Conservation (phyloP, 2,329 filamentous ascomycete genomes). For the Byssoonygena ceratinophila region DNA sequence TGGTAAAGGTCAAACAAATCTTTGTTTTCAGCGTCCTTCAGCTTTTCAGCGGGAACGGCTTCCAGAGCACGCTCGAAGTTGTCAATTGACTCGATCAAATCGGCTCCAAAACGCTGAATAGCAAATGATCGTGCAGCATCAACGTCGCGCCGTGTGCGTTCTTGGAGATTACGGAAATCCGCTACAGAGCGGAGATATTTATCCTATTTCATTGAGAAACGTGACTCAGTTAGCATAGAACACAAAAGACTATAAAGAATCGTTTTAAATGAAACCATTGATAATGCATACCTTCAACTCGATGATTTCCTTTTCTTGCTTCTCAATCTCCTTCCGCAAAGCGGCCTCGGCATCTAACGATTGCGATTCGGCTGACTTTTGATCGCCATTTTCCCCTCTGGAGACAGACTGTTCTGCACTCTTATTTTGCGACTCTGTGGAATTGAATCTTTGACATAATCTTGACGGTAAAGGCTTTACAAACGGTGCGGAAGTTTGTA, state of each 20-base stretch:
- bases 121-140: conserved; percentile 82
- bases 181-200: conserved; percentile 88
- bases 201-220: conserved; percentile 50
- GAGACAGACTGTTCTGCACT: conserved; percentile 25
- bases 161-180: conserved; percentile 96
- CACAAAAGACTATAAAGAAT: neutral
- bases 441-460: conserved; percentile 33
- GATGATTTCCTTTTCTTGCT: conserved; percentile 59
- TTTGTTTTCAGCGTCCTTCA: conserved; percentile 52
- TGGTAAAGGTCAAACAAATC: conserved; percentile 74
- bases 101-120: conserved; percentile 85
- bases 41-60: conserved; percentile 65
- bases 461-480: conserved; percentile 28
- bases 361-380: conserved; percentile 27
- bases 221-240: neutral
- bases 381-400: conserved; percentile 29
- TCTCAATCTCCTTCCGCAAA: conserved; percentile 56
- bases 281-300: conserved; percentile 66
- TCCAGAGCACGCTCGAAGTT: conserved; percentile 88
- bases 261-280: neutral
- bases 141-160: conserved; percentile 83
- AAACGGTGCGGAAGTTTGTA: conserved; percentile 23
- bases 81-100: conserved; percentile 89
- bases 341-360: conserved; percentile 36
- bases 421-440: conserved; percentile 31